Evolutionary conservation across 2,329 filamentous ascomycete species (phyloP).

Genomic region (Penicillium sp.): DNA sequence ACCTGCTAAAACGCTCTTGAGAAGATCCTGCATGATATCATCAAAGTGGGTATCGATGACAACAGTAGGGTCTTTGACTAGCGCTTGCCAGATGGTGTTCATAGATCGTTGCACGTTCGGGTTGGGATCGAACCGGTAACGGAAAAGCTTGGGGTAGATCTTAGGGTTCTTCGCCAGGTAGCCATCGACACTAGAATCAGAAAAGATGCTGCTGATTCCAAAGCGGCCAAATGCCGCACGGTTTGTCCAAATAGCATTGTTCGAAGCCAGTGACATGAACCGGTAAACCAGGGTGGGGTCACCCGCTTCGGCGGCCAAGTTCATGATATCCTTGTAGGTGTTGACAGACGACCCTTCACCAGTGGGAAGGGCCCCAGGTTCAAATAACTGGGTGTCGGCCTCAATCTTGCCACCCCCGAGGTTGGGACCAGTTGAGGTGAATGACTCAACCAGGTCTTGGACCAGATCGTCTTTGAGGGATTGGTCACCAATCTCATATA

Average conservation of each 20-base stretch:
- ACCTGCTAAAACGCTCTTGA: slow-evolving; percentile 74
- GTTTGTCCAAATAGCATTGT: slow-evolving; percentile 97
- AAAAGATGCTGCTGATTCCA: slow-evolving; percentile 86
- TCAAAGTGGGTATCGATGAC: slow-evolving; percentile 82
- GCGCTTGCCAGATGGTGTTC: slow-evolving; percentile 94
- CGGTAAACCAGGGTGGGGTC: slow-evolving; percentile 96
- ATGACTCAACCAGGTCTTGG: slow-evolving; percentile 81
- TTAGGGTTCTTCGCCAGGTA: slow-evolving; percentile 80
- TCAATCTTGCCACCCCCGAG: slow-evolving; percentile 74
- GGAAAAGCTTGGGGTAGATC: slow-evolving; percentile 89
- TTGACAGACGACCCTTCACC: slow-evolving; percentile 86
- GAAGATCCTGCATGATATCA: slow-evolving; percentile 79
- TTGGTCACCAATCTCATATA: slow-evolving; percentile 88
- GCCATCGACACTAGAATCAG: slow-evolving; percentile 69
- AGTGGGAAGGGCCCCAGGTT: slow-evolving; percentile 83
- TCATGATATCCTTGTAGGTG: slow-evolving; percentile 97
- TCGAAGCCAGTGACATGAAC: slow-evolving; percentile 95
- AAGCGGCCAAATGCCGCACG: slow-evolving; percentile 93
- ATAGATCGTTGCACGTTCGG: slow-evolving; percentile 89
- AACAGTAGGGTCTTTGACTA: slow-evolving; percentile 82
- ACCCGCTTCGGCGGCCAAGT: slow-evolving; percentile 89
- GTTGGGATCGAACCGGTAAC: slow-evolving; percentile 94
- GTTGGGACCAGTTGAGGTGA: slow-evolving; percentile 65
- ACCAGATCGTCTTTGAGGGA: slow-evolving; percentile 78
- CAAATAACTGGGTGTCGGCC: slow-evolving; percentile 88